Evolutionary conservation across 768 basidiomycete genomes (phyloP).

Genomic region (Macrolepiota dolichaula): DNA sequence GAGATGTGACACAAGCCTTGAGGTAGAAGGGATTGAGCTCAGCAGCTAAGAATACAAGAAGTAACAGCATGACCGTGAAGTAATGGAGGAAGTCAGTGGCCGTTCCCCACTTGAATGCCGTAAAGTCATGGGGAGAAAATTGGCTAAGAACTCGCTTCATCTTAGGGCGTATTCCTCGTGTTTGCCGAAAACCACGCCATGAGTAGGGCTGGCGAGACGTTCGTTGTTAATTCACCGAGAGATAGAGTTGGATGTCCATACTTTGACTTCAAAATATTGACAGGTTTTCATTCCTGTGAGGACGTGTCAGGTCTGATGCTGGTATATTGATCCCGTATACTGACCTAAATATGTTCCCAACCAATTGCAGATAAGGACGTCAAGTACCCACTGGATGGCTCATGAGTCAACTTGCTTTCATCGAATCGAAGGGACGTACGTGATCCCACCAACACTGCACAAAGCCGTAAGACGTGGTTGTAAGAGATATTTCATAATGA

Average conservation of each 20-base stretch:
- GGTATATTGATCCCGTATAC: conserved; percentile 18
- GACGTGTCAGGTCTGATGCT: conserved; percentile 16
- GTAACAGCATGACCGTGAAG: conserved; percentile 67
- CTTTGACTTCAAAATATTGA: conserved; percentile 86
- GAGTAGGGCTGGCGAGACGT: conserved; percentile 60
- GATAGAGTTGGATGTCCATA: conserved; percentile 25
- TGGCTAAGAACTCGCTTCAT: conserved; percentile 78
- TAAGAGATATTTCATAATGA: conserved; percentile 13
- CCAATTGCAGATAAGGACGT: conserved; percentile 88
- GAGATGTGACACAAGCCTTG: conserved; percentile 47
- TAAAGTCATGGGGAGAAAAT: conserved; percentile 86
- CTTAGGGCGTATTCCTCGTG: conserved; percentile 73
- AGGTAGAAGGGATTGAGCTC: conserved; percentile 88
- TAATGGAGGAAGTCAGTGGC: conserved; percentile 73
- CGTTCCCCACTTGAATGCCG: conserved; percentile 85
- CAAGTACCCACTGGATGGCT: conserved; percentile 69
- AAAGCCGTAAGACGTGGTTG: conserved; percentile 14
- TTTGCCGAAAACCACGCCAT: conserved; percentile 82
- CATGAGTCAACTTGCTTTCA: conserved; percentile 10
- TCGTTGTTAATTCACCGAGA: conserved; percentile 10
- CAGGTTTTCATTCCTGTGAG: conserved; percentile 79
- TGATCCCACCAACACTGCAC: conserved; percentile 91
- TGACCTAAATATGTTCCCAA: conserved; percentile 77
- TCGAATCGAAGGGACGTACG: conserved; percentile 40
- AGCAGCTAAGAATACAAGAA: conserved; percentile 78